These are phyloP conservation scores for Parmelia sp. DNA, from an alignment of 495 filamentous ascomycete species.

Conservation along the genomic window DNA sequence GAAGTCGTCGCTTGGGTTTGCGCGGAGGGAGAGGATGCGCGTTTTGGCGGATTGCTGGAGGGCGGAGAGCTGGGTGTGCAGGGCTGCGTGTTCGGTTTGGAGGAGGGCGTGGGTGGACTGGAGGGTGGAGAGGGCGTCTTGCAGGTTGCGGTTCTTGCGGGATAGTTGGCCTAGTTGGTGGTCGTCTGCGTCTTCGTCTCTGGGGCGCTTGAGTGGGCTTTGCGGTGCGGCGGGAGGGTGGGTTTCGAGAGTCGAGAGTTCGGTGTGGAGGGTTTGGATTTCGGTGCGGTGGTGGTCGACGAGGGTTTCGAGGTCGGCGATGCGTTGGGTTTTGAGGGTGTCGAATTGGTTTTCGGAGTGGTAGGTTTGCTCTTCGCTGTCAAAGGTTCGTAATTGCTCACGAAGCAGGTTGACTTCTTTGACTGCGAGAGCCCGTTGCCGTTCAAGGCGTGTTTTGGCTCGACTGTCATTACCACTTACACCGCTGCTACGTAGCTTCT, in stretches of 20 bases:
- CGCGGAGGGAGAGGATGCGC: conserved; percentile 77
- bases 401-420: conserved; percentile 94
- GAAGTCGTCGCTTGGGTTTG: conserved; percentile 79
- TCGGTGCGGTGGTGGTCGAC: conserved; percentile 88
- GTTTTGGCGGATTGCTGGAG: conserved; percentile 69
- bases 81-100: conserved; percentile 66
- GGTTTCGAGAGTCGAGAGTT: conserved; percentile 59
- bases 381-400: conserved; percentile 85
- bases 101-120: conserved; percentile 61
- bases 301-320: conserved; percentile 74
- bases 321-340: conserved; percentile 64
- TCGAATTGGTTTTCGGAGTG: conserved; percentile 67
- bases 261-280: conserved; percentile 62
- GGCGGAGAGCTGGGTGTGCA: conserved; percentile 60
- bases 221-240: conserved; percentile 34
- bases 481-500: conserved; percentile 53
- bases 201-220: conserved; percentile 52
- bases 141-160: conserved; percentile 78
- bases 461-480: conserved; percentile 42
- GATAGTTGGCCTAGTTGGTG: conserved; percentile 76
- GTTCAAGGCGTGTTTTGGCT: conserved; percentile 66
- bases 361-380: conserved; percentile 81
- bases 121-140: conserved; percentile 63
- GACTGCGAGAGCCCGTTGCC: conserved; percentile 73
- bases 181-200: conserved; percentile 56